These are phyloP conservation scores for Fusarium sambucinum DNA, from an alignment of 2,329 filamentous ascomycete species.

Conservation along the genomic window DNA sequence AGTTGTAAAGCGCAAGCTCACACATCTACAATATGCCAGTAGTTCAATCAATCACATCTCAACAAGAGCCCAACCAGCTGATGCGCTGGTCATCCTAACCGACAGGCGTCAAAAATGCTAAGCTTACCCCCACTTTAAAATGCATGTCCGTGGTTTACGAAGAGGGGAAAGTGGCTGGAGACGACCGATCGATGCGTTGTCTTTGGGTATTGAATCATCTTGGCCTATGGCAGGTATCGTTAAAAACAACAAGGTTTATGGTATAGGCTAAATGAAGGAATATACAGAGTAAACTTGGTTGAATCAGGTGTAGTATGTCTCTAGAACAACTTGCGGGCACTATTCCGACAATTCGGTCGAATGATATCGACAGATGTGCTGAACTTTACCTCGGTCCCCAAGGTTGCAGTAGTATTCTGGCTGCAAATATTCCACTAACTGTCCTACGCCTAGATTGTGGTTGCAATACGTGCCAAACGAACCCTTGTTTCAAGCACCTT, in stretches of 20 bases:
- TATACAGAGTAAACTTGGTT: background rate
- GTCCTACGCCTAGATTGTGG: background rate
- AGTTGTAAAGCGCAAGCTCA: background rate
- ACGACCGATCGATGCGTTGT: slow-evolving; percentile 1
- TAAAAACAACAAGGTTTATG: background rate
- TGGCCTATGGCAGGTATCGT: background rate
- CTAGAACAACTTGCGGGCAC: background rate
- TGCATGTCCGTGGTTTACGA: background rate
- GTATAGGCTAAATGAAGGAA: background rate
- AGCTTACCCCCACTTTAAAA: background rate
- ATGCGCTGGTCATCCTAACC: background rate
- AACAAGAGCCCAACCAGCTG: background rate
- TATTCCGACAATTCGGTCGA: background rate
- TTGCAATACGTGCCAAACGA: background rate
- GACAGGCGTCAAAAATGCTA: background rate
- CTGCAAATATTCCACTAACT: background rate
- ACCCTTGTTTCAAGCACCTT: slow-evolving; percentile 18
- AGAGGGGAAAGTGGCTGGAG: background rate
- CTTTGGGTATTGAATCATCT: background rate
- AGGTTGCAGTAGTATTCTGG: background rate
- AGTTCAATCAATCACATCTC: background rate
- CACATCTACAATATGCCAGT: background rate
- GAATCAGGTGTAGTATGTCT: background rate
- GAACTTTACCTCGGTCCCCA: background rate
- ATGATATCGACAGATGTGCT: background rate